Conservation (phyloP, 768 basidiomycete genomes). For the Tylopilus balloui region DNA sequence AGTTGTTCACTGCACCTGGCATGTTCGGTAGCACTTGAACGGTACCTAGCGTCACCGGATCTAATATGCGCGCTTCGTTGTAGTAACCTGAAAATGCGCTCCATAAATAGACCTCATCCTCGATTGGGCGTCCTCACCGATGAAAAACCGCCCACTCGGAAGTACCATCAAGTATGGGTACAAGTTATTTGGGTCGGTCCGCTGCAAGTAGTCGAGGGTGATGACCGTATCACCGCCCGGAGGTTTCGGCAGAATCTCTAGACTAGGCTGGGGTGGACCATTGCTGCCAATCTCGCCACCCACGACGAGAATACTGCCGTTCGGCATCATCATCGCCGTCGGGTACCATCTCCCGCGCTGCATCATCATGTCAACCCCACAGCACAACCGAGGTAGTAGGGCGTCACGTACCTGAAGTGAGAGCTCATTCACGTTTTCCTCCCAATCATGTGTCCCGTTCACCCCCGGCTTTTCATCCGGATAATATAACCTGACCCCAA, state of each 20-base stretch:
- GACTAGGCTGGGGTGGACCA: slow-evolving; percentile 56
- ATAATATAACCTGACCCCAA: slow-evolving; percentile 66
- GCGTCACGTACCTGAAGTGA: slow-evolving; percentile 50
- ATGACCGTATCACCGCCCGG: slow-evolving; percentile 57
- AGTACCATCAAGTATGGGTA: slow-evolving; percentile 75
- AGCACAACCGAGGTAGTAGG: background rate
- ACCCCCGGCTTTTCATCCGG: slow-evolving; percentile 65
- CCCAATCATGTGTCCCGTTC: slow-evolving; percentile 76
- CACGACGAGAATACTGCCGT: slow-evolving; percentile 69
- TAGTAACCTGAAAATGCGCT: slow-evolving; percentile 52
- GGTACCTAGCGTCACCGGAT: slow-evolving; percentile 63
- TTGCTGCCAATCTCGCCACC: slow-evolving; percentile 76
- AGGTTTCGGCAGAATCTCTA: slow-evolving; percentile 69
- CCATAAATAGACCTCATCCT: background rate
- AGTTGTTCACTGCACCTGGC: slow-evolving; percentile 68
- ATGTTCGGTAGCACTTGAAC: slow-evolving; percentile 60
- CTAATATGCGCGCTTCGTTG: slow-evolving; percentile 75
- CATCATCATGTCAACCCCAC: background rate
- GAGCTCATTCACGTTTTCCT: slow-evolving; percentile 59
- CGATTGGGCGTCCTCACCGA: slow-evolving; percentile 44
- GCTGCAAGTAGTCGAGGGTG: slow-evolving; percentile 58
- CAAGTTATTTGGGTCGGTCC: slow-evolving; percentile 77
- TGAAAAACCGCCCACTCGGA: slow-evolving; percentile 65
- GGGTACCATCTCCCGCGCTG: slow-evolving; percentile 73
- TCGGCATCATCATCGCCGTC: slow-evolving; percentile 60